These are phyloP conservation scores for Nasturtium officinale DNA, from an alignment of 345 rosid species.

Conservation along the genomic window DNA sequence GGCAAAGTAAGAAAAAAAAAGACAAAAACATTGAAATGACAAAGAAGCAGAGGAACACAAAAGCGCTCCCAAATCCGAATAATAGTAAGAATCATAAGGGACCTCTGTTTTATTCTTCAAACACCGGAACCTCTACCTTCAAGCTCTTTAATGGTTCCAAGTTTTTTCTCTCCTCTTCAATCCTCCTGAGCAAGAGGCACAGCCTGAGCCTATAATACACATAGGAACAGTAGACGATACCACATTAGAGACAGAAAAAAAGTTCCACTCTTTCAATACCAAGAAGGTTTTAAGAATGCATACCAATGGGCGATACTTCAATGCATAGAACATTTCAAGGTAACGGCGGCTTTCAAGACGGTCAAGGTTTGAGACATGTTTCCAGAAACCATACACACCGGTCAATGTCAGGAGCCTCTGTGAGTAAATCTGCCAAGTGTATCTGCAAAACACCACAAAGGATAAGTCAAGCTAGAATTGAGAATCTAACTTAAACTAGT, in stretches of 20 bases:
- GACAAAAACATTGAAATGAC: background rate
- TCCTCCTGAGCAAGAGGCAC: constrained; percentile 44
- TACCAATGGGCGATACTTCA: constrained; percentile 85
- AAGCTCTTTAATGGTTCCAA: constrained; percentile 19
- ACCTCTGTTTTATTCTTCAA: constrained; percentile 31
- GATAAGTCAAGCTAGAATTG: constrained; percentile 3
- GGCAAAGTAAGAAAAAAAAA: background rate
- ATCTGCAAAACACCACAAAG: constrained; percentile 45
- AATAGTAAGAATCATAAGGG: constrained; percentile 36
- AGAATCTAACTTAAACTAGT: background rate
- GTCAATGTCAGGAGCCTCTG: constrained; percentile 86
- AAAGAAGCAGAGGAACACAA: constrained; percentile 38
- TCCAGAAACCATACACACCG: constrained; percentile 96
- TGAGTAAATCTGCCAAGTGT: constrained; percentile 91
- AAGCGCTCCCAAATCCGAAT: constrained; percentile 14
- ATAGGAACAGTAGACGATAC: background rate
- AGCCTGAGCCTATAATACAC: constrained; percentile 37
- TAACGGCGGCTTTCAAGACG: constrained; percentile 83
- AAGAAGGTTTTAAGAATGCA: background rate
- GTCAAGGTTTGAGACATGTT: constrained; percentile 92
- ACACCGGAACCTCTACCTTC: constrained; percentile 21
- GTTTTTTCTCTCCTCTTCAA: constrained; percentile 28
- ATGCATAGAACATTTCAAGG: constrained; percentile 92
- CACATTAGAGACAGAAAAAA: constrained; percentile 2
- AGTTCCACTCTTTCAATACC: background rate